These are phyloP conservation scores for Achaetomiella virescens DNA, from an alignment of 495 filamentous ascomycete species.

Conservation along the genomic window DNA sequence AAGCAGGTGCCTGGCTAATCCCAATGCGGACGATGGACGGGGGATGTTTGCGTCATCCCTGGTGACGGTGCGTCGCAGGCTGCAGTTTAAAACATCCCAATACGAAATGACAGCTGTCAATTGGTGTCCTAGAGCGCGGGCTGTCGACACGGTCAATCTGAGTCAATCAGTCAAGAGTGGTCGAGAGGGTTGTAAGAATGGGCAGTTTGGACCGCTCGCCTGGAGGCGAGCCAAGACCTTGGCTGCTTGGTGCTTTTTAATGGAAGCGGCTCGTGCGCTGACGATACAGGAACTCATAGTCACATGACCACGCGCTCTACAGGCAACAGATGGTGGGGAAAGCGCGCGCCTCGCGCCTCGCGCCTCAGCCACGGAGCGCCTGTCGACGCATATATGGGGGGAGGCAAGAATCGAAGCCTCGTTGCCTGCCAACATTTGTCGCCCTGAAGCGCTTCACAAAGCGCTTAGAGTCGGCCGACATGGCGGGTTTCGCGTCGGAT, in stretches of 20 bases:
- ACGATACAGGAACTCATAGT: no score
- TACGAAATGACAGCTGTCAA: neutral
- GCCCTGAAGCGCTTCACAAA: neutral
- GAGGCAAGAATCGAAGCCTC: neutral
- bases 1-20: slow-evolving; percentile 12
- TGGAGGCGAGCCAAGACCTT: no score
- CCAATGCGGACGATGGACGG: neutral
- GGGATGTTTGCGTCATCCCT: slow-evolving; percentile 1
- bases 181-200: no score
- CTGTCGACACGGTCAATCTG: no score
- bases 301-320: slow-evolving; percentile 3
- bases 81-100: neutral
- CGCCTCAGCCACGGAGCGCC: neutral
- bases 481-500: slow-evolving; percentile 16
- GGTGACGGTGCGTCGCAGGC: neutral
- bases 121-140: no score
- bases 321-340: neutral
- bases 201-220: no score
- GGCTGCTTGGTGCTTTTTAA: no score
- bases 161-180: no score
- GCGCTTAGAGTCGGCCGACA: slow-evolving; percentile 2
- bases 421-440: neutral
- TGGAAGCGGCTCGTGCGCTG: no score
- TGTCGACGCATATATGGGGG: neutral
- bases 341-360: neutral